These are phyloP conservation scores for Colletotrichum acutatum DNA, from an alignment of 2,329 filamentous ascomycete species.

Conservation along the genomic window DNA sequence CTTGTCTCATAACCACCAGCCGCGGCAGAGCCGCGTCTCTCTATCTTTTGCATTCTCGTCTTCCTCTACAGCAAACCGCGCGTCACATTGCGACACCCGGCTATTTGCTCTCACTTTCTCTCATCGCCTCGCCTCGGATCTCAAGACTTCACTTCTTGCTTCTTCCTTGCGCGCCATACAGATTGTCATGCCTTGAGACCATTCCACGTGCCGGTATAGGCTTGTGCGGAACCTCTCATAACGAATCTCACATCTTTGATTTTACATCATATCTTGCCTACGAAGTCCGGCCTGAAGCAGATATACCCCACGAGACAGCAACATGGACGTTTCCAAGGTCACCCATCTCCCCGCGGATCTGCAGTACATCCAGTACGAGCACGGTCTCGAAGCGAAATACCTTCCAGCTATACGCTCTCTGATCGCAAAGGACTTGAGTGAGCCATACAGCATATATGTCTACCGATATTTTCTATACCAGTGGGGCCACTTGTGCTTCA, in stretches of 20 bases:
- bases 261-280: not conserved
- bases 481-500: slow-evolving; percentile 97
- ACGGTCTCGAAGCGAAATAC: slow-evolving; percentile 70
- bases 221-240: not conserved
- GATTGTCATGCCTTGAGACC: slow-evolving; percentile 32
- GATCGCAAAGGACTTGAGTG: slow-evolving; percentile 95
- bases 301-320: not conserved
- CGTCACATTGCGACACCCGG: not conserved
- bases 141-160: slow-evolving; percentile 3
- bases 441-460: slow-evolving; percentile 99
- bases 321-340: slow-evolving; percentile 49
- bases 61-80: not conserved
- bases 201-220: slow-evolving; percentile 10
- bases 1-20: not conserved
- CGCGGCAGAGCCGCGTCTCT: slow-evolving; percentile 20
- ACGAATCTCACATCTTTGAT: not conserved
- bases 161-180: not conserved
- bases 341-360: slow-evolving; percentile 58
- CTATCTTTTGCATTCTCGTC: not conserved
- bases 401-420: slow-evolving; percentile 89
- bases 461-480: slow-evolving; percentile 98
- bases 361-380: slow-evolving; percentile 71
- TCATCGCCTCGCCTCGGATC: not conserved
- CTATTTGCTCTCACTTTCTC: not conserved
- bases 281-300: not conserved